These are phyloP conservation scores for Colletotrichum cordylinicola DNA, from an alignment of 2,329 filamentous ascomycete genomes.

Conservation along the genomic window DNA sequence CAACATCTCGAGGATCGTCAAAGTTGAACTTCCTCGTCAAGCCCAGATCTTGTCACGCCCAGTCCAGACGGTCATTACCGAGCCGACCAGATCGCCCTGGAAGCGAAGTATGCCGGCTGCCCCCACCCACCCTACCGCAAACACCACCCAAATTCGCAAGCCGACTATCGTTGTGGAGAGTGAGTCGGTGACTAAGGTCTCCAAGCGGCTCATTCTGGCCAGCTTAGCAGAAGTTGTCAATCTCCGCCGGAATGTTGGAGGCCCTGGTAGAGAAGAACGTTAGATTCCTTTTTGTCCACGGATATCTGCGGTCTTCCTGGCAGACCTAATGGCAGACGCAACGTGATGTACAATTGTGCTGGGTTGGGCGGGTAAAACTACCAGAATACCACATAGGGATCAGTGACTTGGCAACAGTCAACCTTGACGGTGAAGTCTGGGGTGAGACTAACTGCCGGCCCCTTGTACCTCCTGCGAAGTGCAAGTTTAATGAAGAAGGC, in stretches of 20 bases:
- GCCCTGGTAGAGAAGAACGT: constrained; percentile 93
- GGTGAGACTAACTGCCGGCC: too few species aligned
- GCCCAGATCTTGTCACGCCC: background rate
- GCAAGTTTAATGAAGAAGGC: too few species aligned
- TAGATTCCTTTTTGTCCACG: constrained; percentile 40
- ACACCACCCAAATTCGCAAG: constrained; percentile 45
- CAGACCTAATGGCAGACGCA: background rate
- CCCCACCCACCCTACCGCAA: constrained; percentile 36
- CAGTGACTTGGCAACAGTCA: background rate
- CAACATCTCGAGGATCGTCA: background rate
- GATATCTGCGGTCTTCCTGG: background rate
- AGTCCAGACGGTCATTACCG: too few species aligned
- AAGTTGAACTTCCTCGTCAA: background rate
- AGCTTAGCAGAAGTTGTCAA: constrained; percentile 42
- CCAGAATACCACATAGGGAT: background rate
- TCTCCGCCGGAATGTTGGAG: constrained; percentile 80
- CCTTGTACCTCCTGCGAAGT: too few species aligned
- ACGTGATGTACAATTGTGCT: rapidly evolving
- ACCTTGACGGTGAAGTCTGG: background rate
- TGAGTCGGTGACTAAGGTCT: constrained; percentile 44
- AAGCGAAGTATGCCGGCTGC: constrained; percentile 6
- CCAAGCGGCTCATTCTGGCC: constrained; percentile 3
- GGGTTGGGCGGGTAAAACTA: background rate
- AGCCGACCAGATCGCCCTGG: too few species aligned
- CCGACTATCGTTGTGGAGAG: constrained; percentile 44